phyloP scores from a whole-genome alignment of 768 basidiomycete genomes.

The Termitomyces bulborhizus region DNA sequence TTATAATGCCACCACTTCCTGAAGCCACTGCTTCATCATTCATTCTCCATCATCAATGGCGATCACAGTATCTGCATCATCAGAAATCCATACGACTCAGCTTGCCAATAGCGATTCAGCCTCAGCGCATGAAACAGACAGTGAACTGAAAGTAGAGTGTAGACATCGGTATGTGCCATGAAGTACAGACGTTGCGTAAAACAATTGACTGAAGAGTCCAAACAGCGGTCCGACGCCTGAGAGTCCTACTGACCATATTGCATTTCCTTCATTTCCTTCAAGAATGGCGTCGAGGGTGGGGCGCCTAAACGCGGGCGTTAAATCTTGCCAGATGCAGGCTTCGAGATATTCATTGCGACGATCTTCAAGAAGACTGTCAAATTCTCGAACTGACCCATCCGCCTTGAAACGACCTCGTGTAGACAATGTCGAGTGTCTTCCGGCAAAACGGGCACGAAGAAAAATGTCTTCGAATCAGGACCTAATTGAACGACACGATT shows the following conservation, averaged over 20 bases:
- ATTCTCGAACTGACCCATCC: neutral
- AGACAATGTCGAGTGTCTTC: neutral
- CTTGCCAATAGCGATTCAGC: too few species aligned
- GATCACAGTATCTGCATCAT: neutral
- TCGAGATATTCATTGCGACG: neutral
- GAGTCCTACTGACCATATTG: neutral
- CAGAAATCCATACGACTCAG: neutral
- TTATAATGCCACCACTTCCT: neutral
- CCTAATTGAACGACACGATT: neutral
- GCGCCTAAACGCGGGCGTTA: neutral
- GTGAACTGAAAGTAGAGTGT: neutral
- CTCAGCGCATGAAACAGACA: too few species aligned
- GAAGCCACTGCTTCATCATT: neutral
- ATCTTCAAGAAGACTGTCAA: neutral
- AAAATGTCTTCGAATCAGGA: neutral
- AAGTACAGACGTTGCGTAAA: neutral
- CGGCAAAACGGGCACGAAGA: neutral
- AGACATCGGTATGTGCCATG: neutral
- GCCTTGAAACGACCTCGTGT: neutral
- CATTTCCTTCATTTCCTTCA: neutral
- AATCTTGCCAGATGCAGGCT: too few species aligned
- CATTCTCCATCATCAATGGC: too few species aligned
- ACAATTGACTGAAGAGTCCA: neutral
- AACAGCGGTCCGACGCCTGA: neutral
- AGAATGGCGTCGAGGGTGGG: neutral